Base-by-base conservation (phyloP, 805 yeast species). In the Teunomyces cretensis region DNA sequence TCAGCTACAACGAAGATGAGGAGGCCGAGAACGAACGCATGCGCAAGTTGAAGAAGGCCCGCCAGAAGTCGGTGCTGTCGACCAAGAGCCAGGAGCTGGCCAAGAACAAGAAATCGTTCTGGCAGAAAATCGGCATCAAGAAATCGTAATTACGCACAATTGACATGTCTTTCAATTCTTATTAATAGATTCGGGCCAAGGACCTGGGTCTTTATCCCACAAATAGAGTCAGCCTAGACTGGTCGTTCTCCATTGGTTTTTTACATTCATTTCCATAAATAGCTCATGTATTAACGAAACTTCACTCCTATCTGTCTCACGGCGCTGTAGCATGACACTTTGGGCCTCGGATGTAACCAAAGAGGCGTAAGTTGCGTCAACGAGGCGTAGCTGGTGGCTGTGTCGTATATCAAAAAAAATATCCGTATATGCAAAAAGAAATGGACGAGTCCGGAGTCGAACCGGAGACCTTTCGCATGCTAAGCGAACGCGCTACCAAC, bases 401-500 rank as follows among this genome's bases (percentile, higher is more conserved):
- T 19, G 22, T 19, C 22, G 22, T 19, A 19, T 19, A 22, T 22
- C 26, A 26, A 26, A 26, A 9, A 26, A 26, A 9, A 26, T 26
- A 26, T 26, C 28, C 9, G 28, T 8, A 8, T 26, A 26, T 26
- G 28, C 28, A 26, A 26, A 26, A 26, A 22, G 6, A 26, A 65
- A 47, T 79, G 84, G 84, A 80, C 84, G 81, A 79, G 83, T 77
- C 80, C 79, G 84, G 84, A 80, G 75, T 80, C 81, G 85, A 79
- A 79, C 84, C 84, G 80, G 80, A 79, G 85, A 80, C 86, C 85
- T 80, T 79, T 79, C 83, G 79, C 85, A 80, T 80, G 84, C 84
- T 79, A 80, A 79, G 84, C 79, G 81, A 78, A 78, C 84, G 84
- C 85, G 85, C 85, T 80, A 80, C 85, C 84, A 79, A 81, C 85